Evolutionary conservation across 2,329 filamentous ascomycete genomes (phyloP), one percentile per base, ranked within the genome.

Genomic region (Esteya vermicola): DNA sequence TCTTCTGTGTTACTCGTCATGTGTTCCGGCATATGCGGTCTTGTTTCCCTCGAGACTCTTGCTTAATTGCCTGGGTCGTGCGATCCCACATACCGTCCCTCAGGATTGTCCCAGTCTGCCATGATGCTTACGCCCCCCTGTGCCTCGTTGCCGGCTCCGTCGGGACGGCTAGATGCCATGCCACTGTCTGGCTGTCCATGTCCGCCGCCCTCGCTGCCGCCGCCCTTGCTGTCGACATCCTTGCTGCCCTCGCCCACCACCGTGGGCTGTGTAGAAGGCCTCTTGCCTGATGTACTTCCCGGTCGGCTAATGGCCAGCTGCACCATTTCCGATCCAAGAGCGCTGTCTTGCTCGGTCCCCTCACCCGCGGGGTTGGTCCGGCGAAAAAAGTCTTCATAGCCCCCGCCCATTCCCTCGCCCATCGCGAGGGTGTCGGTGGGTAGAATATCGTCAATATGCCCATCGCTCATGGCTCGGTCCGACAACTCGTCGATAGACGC

Each of bases 401-500:
- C n/a, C n/a, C n/a, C n/a, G n/a, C n/a, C n/a, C n/a, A n/a, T n/a
- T n/a, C n/a, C 37, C 16, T 42, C 41, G 4, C 33, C 38, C 16
- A 35, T n/a, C n/a, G n/a, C n/a, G n/a, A n/a, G n/a, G n/a, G n/a
- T n/a, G n/a, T n/a, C n/a, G n/a, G n/a, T n/a, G n/a, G n/a, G n/a
- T n/a, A n/a, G n/a, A n/a, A n/a, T n/a, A n/a, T n/a, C n/a, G n/a
- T n/a, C n/a, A n/a, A n/a, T n/a, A n/a, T n/a, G 45, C 18, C 43
- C 43, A n/a, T 49, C 42, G 14, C 40, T 38, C 42, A 47, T 44
- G 18, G 42, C 46, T 16, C 39, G 41, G n/a, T 63, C 61, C 38
- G 62, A 65, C 2, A 46, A 16, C 16, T 50, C 51, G 1, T 48
- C 52, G 4, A 61, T 40, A 1, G 65, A 67, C 0, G 63, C 64